phyloP scores from a whole-genome alignment of 148 eudicot genomes.

The Rhododendron mucronatum region DNA sequence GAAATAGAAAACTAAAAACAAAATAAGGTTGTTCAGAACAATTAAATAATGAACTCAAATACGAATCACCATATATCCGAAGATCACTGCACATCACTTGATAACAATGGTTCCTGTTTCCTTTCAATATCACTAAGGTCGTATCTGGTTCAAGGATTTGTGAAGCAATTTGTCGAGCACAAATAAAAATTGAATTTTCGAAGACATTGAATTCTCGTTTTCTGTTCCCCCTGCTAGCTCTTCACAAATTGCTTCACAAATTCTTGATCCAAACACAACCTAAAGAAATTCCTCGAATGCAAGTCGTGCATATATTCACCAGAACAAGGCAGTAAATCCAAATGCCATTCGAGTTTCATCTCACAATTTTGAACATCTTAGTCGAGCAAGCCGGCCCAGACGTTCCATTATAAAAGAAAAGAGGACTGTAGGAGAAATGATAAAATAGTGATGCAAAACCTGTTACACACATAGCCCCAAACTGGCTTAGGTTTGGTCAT shows the following conservation, averaged over 20 bases:
- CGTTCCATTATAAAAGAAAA: too few species aligned
- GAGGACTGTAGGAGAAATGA: not conserved
- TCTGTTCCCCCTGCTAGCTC: not conserved
- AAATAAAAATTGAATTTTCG: too few species aligned
- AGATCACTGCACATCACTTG: not conserved
- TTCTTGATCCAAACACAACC: not conserved
- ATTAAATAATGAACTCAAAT: not conserved
- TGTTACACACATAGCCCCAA: not conserved
- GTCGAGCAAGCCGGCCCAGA: too few species aligned
- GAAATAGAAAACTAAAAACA: not conserved
- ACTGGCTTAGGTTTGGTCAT: not conserved
- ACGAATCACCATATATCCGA: not conserved
- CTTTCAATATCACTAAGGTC: not conserved
- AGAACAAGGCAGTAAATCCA: not conserved
- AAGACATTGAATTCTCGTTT: not conserved
- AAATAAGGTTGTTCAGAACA: not conserved
- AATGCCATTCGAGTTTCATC: not conserved
- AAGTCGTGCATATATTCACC: not conserved
- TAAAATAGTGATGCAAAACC: not conserved
- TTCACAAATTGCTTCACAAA: not conserved
- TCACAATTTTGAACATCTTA: not conserved
- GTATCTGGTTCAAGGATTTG: not conserved
- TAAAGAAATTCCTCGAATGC: not conserved
- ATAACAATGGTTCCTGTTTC: not conserved
- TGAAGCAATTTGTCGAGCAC: not conserved